Base-by-base conservation (phyloP, 345 rosid species). In the Brassica incana region DNA sequence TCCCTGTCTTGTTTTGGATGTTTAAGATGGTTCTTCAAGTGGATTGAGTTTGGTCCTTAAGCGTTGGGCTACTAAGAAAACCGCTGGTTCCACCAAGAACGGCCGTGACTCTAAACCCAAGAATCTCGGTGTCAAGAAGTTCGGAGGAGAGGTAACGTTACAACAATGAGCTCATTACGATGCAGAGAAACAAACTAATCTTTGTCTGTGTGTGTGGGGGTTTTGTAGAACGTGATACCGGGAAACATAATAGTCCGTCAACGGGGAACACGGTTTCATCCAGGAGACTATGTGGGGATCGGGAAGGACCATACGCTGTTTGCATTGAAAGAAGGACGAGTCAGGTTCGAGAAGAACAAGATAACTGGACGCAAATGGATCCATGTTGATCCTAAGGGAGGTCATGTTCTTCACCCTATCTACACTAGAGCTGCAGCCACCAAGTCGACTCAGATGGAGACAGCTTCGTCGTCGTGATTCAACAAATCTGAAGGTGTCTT, bases 41-140 rank as follows among this genome's bases (percentile, higher is more conserved):
- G 94, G 92, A 32, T 84, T 93, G 74, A 89, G 86, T 77, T 81
- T 95, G 83, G 84, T 90, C 74, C 76, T 93, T 11, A 83, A 87
- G 84, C 90, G 93, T 11, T 95, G 97, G 97, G 97, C 97, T 84
- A 88, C 97, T 3, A 93, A 93, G 77, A 93, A 86, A 78, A 77
- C 87, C 0, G 96, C 95, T 54, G 98, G 99, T 40, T 93, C 97
- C 36, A 90, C 98, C 0, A 93, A 90, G 90, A 95, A 95, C 20
- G 97, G 89, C 40, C 85, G 99, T 16, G 97, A 88, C 85, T 91
- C 97, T 0, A 85, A 87, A 62, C 97, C 98, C 20, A 91, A 91
- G 90, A 82, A 87, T 73, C 97, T 95, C n/a, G 99, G 95, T 5
- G 97, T 91, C 40, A 93, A 93, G 90, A 91, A 93, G 65, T 95